A percentile compares a stretch with the other conserved stretches of the same genome.
Conservation (phyloP, 208 protist genomes). For the Trypanosomatidae sp. region DNA sequence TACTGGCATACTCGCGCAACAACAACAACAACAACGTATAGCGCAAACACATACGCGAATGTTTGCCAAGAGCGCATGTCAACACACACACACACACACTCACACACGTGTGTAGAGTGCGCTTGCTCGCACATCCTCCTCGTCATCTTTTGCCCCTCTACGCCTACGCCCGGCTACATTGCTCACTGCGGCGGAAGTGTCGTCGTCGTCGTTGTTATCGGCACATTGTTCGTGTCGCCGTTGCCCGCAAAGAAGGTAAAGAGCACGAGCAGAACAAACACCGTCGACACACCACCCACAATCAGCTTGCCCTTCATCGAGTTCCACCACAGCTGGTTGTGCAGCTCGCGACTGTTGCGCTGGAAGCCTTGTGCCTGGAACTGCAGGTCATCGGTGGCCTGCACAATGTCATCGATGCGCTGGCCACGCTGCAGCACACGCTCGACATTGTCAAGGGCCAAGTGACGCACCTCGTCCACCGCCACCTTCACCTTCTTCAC, state of each 20-base stretch:
- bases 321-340: conserved; percentile 84
- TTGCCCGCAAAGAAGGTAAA: conserved; percentile 59
- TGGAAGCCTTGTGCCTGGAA: conserved; percentile 83
- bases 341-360: conserved; percentile 63
- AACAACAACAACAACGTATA: too few species aligned
- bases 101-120: too few species aligned
- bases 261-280: conserved; percentile 66
- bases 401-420: conserved; percentile 82
- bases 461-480: conserved; percentile 69
- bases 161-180: neutral
- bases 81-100: too few species aligned
- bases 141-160: neutral
- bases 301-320: conserved; percentile 64
- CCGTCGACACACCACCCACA: conserved; percentile 24
- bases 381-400: conserved; percentile 77
- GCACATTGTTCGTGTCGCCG: neutral
- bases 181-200: neutral
- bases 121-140: neutral
- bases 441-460: conserved; percentile 83
- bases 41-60: too few species aligned
- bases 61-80: too few species aligned
- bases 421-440: conserved; percentile 63
- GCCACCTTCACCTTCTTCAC: conserved; percentile 55
- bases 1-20: too few species aligned
- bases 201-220: conserved; percentile 1